Evolutionary conservation across 2,329 filamentous ascomycete species (phyloP), one percentile per base, ranked within the genome.

Genomic region (Colletotrichum tropicicola): DNA sequence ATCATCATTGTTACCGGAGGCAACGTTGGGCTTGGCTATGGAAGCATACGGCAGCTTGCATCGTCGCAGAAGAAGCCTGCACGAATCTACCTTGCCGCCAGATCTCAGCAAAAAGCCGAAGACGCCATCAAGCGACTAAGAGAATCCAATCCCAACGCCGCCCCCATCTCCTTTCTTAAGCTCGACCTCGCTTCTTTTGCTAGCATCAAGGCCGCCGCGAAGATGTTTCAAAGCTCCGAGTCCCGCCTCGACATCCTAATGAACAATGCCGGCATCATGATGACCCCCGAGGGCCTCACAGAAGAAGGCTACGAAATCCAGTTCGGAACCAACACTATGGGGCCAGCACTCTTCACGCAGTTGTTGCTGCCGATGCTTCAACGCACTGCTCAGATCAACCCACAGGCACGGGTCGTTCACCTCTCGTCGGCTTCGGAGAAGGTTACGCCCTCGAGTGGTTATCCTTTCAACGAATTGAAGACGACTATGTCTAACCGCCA

Each of bases 31-130:
- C 15, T 64, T 2, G 60, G 60, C 1, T 12, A 30, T 19, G 27
- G 53, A 25, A 47, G 25, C n/a, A 47, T 39, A 1, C 35, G 35
- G 6, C 35, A 64, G 21, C 47, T 53, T 2, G 28, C 45, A 7
- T n/a, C 17, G 13, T 85, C n/a, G n/a, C n/a, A n/a, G n/a, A n/a
- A 87, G 71, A 72, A 77, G 7, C 83, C 86, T 3, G 75, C 77
- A 1, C 80, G 84, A 56, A 83, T 89, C 66, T 87, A 84, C 74
- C 79, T 89, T 55, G 83, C 80, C 19, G 84, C 83, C 1, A 81
- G 85, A 44, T 82, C 76, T n/a, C 74, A 73, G 30, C 76, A 80
- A 54, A 81, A 80, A 8, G 80, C 77, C 19, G 76, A 79, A 10
- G 77, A 80, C 8, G 81, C 86, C 44, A 73, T 80, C 17, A n/a